Percentiles rank a stretch among this genome's conserved stretches.
These are phyloP conservation scores for Thinopyrum obtusiflorum DNA, from an alignment of 202 grass and related monocot genomes.

Conservation along the genomic window DNA sequence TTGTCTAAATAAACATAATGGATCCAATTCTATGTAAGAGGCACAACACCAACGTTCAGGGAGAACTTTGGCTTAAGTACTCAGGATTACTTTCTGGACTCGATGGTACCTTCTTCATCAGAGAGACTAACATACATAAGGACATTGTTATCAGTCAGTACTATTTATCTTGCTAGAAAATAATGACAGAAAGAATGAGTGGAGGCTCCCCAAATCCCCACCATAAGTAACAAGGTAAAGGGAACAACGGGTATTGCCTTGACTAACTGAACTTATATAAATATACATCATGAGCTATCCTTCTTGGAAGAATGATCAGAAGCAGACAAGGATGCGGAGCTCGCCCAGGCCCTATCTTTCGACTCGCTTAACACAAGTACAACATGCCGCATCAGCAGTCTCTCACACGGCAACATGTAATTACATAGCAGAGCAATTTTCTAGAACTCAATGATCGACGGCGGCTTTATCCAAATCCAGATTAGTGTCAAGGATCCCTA, in stretches of 20 bases:
- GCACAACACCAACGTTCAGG: too few relatives aligned
- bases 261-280: constrained; percentile 30
- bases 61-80: too few relatives aligned
- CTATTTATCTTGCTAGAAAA: too few relatives aligned
- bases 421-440: constrained; percentile 91
- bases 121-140: too few relatives aligned
- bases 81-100: too few relatives aligned
- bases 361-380: constrained; percentile 86
- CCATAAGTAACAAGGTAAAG: constrained; percentile 27
- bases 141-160: too few relatives aligned
- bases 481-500: constrained; percentile 64
- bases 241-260: constrained; percentile 30
- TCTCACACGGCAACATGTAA: constrained; percentile 61
- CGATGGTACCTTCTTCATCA: too few relatives aligned
- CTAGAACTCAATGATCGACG: constrained; percentile 71
- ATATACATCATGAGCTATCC: constrained; percentile 60
- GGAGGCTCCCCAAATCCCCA: constrained; percentile 29
- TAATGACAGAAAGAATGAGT: constrained; percentile 25
- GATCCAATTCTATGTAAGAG: too few relatives aligned
- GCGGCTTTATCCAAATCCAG: constrained; percentile 57
- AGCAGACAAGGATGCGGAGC: constrained; percentile 54
- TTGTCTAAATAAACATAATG: too few relatives aligned
- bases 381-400: constrained; percentile 90
- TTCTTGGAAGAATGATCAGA: constrained; percentile 75
- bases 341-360: constrained; percentile 68